Conservation (phyloP, 176 grass and related monocot species). For the Urochloa ruziziensis region DNA sequence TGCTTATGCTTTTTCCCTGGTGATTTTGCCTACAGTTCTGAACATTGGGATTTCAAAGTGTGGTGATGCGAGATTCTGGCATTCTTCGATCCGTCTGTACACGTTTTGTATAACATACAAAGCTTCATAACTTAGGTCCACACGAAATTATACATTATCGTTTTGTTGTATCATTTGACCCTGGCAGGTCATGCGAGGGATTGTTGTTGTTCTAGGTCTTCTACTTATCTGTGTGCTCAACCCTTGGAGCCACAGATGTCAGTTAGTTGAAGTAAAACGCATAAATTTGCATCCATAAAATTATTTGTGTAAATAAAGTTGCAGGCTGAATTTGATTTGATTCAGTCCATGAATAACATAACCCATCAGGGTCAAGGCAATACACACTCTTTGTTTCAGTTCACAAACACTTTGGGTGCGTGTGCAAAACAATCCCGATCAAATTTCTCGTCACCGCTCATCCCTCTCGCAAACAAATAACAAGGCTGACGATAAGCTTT, state of each 20-base stretch:
- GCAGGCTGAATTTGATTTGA: not conserved
- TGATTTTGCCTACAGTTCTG: slow-evolving; percentile 56
- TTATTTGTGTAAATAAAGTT: not conserved
- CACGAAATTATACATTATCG: slow-evolving; percentile 20
- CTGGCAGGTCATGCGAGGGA: slow-evolving; percentile 3
- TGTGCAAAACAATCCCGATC: not conserved
- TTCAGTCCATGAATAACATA: not conserved
- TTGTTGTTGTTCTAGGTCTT: slow-evolving; percentile 2
- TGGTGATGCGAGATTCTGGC: slow-evolving; percentile 45
- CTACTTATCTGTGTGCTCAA: not conserved
- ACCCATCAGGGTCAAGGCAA: too few relatives aligned
- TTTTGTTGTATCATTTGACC: slow-evolving; percentile 18
- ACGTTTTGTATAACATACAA: slow-evolving; percentile 36
- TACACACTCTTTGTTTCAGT: not conserved
- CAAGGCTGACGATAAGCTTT: not conserved
- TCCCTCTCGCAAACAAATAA: not conserved
- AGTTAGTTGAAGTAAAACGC: not conserved
- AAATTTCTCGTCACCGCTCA: not conserved
- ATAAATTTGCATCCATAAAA: not conserved
- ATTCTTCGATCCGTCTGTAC: slow-evolving; percentile 22
- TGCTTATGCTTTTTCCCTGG: slow-evolving; percentile 37
- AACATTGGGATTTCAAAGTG: slow-evolving; percentile 50
- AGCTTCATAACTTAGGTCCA: slow-evolving; percentile 13
- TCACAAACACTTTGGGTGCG: not conserved
- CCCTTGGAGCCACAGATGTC: not conserved